Evolutionary conservation across 345 rosid genomes (phyloP), one percentile per base, ranked within the genome.

Genomic region (Durio zibethinus): DNA sequence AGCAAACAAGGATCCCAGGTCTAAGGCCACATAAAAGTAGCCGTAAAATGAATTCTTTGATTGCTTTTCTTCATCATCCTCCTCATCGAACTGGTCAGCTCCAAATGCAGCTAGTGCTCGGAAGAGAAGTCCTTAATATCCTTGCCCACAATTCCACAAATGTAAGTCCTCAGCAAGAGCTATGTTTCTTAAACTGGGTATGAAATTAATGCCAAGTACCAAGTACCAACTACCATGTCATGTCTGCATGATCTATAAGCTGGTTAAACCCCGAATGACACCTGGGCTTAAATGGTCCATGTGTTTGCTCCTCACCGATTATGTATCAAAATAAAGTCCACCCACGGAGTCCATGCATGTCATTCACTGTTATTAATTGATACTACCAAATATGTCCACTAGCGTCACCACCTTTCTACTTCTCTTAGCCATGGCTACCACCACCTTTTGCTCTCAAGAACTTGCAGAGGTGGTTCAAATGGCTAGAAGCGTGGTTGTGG

Each of bases 71-170:
- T 68, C 23, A 1, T 79, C 75, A 59, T 84, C 84, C 43, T 87
- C 87, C 60, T 82, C 82, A 2, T 87, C 86, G 33, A 86, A 84
- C 43, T 86, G 87, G 82, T 86, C 83, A n/a, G 84, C 84, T 25
- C 86, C 86, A 20, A 83, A 79, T 61, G 82, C 61, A 38, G 84
- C 84, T 8, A 84, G 74, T 23, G 81, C 80, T 27, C 65, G 20
- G 40, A 61, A 29, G n/a, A 61, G n/a, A 31, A 14, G 66, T 61
- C 3, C 3, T 33, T 63, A 33, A 63, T 18, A 35, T 33, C 42
- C 25, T 18, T 63, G 42, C 12, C 68, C 42, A 35, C 23, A 35
- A n/a, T 16, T 36, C 21, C 25, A 63, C 68, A 14, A 63, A 31
- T 63, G 68, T 63, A 35, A 35, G 33, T 63, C 23, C 45, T 16